Conservation (phyloP, 1,284 basidiomycete genomes). For the Testicularia cyperi region DNA sequence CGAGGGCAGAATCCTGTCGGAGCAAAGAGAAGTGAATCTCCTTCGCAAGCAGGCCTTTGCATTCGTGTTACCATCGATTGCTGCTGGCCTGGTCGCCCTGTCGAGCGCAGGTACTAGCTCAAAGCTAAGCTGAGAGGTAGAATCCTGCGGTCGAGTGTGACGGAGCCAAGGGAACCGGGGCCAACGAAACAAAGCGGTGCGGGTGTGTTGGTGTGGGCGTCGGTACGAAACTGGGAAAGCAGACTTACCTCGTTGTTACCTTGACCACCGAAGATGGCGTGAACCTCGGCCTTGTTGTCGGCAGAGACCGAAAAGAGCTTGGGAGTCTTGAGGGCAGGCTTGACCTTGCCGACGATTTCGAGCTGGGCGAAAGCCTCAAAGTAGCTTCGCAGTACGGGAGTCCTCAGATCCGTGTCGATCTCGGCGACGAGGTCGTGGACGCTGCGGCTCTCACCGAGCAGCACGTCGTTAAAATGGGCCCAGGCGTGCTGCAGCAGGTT, state of each 20-base stretch:
- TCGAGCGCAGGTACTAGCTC: no score
- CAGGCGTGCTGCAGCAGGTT: slow-evolving; percentile 67
- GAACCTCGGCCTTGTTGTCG: slow-evolving; percentile 75
- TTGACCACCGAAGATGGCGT: slow-evolving; percentile 96
- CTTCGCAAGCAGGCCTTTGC: no score
- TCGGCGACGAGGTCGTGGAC: slow-evolving; percentile 76
- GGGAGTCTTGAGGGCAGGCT: slow-evolving; percentile 68
- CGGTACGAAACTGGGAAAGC: no score
- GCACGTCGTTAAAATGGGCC: slow-evolving; percentile 39
- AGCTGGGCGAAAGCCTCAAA: slow-evolving; percentile 76
- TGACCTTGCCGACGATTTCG: slow-evolving; percentile 67
- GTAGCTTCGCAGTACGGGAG: slow-evolving; percentile 76
- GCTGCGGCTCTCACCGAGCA: slow-evolving; percentile 63
- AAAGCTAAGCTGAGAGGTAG: no score
- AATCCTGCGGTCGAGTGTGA: no score
- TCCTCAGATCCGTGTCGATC: slow-evolving; percentile 75
- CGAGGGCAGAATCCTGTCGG: no score
- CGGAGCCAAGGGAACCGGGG: no score
- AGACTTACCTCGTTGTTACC: slow-evolving; percentile 80
- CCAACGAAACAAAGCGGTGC: no score
- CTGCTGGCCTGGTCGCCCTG: no score
- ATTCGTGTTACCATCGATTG: no score
- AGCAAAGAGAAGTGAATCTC: no score
- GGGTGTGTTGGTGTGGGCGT: no score
- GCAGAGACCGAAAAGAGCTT: slow-evolving; percentile 72